Base-by-base conservation (phyloP, 164 flowering plant species). In the Stephania japonica region DNA sequence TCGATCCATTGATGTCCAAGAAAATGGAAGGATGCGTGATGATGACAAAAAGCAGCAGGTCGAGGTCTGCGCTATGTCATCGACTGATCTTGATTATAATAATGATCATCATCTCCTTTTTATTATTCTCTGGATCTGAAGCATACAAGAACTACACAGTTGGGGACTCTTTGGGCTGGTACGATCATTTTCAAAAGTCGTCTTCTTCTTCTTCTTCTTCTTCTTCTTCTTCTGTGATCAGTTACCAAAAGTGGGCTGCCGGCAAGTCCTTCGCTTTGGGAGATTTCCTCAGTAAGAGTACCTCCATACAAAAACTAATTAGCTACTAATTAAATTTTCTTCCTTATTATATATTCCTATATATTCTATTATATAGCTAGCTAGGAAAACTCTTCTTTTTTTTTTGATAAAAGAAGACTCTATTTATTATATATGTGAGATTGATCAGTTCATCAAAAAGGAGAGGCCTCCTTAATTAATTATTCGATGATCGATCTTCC, bases 101-200 rank as follows among this genome's bases (percentile, higher is more conserved):
- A 4, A 32, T 32, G n/a, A n/a, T n/a, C n/a, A n/a, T 62, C 69
- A 59, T 56, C 53, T 70, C 38, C 59, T n/a, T 21, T 72, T 26
- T 76, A 61, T 70, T 73, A 1, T 68, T 75, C 65, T 70, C 77
- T 50, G 78, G 63, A 32, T 65, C 75, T 47, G 80, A 79, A 38
- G 91, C 87, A 59, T 92, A 92, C 86, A 84, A 87, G 79, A 95
- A 95, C 78, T 86, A 87, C 85, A 95, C 99, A 12, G 98, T 95
- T 70, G 99, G 98, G 2, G 97, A 86, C 44, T 72, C 89, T 1
- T 76, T 90, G 81, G 99, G 99, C 13, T 95, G 99, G 99, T 95
- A 73, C 73, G 99, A 95, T 74, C 82, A 72, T 6, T 81, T 76
- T 38, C 79, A 81, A 21, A 87, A 88, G 24, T 85, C 96, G 21